Evolutionary conservation across 129 eudicot species (phyloP), one percentile per base, ranked within the genome.

Genomic region (Erigeron canadensis): DNA sequence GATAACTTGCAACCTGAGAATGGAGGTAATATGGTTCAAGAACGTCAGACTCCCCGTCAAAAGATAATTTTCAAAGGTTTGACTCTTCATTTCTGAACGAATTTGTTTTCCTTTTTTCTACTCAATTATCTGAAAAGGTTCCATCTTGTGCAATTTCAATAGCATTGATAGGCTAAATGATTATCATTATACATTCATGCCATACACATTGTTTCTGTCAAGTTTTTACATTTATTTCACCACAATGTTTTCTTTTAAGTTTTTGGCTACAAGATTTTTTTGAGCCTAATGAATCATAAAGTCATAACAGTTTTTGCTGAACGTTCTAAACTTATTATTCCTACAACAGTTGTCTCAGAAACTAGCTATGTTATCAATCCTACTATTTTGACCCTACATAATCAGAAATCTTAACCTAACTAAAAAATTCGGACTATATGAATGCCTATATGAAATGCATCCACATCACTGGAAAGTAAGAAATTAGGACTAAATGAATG

Each of bases 11-110:
- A 81, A 66, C 75, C 85, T 43, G 77, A 72, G 67, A 75, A 65
- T 65, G 79, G 75, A 63, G 67, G 78, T 55, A 70, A 45, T 73
- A 66, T 61, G 58, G 84, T 78, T 68, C 85, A 73, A 76, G 81
- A 74, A 53, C 73, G 48, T 46, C 80, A 38, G 38, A 69, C 88
- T 42, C 79, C 75, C 48, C 84, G 86, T 70, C 84, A 70, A 57
- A 89, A 86, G 45, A 81, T 89, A 58, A 80, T 89, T 73, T 83
- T 93, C 58, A 93, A 87, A 87, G 96, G 96, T 87, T 76, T 34
- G 66, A 54, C 42, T 70, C 48, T 8, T n/a, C 37, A 45, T 59
- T 76, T 21, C 13, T 42, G 22, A 51, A 50, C 56, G 17, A 8
- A 12, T 6, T 42, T 6, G 45, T 5, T 43, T 48, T 55, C 23